Base-by-base conservation (phyloP, 306 rosid genomes). In the Pyrus pyrifolia region DNA sequence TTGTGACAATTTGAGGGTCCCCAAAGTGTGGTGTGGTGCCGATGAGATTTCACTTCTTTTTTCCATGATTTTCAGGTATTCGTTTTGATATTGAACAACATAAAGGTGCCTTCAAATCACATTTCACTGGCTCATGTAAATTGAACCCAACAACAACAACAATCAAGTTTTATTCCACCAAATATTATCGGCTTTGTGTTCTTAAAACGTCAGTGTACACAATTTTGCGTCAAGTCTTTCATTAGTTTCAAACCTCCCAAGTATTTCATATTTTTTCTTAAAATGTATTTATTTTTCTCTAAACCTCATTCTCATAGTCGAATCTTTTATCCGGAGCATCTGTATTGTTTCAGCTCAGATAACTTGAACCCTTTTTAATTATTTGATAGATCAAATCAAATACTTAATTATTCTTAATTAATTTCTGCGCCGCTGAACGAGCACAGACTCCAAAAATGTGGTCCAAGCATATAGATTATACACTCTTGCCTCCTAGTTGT, bases 1-100 rank as follows among this genome's bases (percentile, higher is more conserved):
- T 33, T 70, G 75, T 74, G 77, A 83, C 78, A 78, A 79, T 27
- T 21, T 60, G 44, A 63, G 71, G 80, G 70, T 61, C 81, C 89
- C 25, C 53, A 5, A 76, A 86, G 69, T 60, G 79, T 44, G 78
- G 35, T 25, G 35, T 25, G 11, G 75, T 79, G 78, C 19, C 22
- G 67, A 59, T 77, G 67, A 76, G 79, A 70, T 15, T 14, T 49
- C 53, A 15, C 19, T 14, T 49, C 53, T 6, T 76, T 60, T 80
- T 22, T 17, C 18, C 70, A 68, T 68, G 31, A 75, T 67, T 71
- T 72, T 79, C 79, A 45, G 76, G 29, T 66, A 61, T 68, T 51
- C 63, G 31, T 76, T 62, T 71, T 71, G 75, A 31, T 38, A 38
- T 49, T 49, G 53, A 49, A 49, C 53, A 49, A 49, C 53, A 49